Evolutionary conservation across 768 basidiomycete species (phyloP).

Genomic region (Trichaptum fuscoviolaceum): DNA sequence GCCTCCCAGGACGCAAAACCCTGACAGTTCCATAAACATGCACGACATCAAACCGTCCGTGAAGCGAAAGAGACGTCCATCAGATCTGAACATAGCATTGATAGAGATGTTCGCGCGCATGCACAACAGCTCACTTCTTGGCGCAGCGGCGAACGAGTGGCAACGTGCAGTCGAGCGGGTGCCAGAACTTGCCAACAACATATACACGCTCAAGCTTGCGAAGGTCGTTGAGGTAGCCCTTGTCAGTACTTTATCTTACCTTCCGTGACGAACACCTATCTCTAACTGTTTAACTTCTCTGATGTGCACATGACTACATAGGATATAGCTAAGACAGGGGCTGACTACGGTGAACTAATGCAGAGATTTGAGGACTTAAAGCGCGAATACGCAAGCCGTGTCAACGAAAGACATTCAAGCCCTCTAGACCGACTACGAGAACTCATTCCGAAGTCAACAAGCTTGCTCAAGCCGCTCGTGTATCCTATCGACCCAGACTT

Average conservation of each 20-base stretch:
- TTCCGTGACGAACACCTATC: not conserved
- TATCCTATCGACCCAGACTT: not conserved
- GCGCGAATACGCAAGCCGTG: not conserved
- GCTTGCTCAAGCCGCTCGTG: not conserved
- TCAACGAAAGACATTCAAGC: not conserved
- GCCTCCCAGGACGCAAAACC: conserved; percentile 8
- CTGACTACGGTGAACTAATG: not conserved
- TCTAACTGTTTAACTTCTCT: not conserved
- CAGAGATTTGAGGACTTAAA: not conserved
- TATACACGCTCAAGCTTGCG: conserved; percentile 11
- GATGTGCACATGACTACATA: not conserved
- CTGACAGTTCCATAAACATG: not conserved
- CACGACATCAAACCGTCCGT: not conserved
- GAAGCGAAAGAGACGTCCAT: conserved; percentile 2
- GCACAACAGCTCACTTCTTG: conserved; percentile 16
- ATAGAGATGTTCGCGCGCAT: conserved; percentile 15
- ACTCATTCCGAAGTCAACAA: not conserved
- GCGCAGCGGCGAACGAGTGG: conserved; percentile 17
- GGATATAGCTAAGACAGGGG: not conserved
- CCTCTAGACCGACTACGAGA: not conserved
- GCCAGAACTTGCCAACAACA: conserved; percentile 12
- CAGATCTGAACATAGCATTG: conserved; percentile 14
- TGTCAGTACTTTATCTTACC: conserved; percentile 8
- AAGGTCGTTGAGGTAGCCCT: conserved; percentile 16
- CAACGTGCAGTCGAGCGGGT: conserved; percentile 11